A percentile compares a stretch with the other conserved stretches of the same genome.
Evolutionary conservation across 2,329 filamentous ascomycete genomes (phyloP).

Genomic region (Didymella glomerata): DNA sequence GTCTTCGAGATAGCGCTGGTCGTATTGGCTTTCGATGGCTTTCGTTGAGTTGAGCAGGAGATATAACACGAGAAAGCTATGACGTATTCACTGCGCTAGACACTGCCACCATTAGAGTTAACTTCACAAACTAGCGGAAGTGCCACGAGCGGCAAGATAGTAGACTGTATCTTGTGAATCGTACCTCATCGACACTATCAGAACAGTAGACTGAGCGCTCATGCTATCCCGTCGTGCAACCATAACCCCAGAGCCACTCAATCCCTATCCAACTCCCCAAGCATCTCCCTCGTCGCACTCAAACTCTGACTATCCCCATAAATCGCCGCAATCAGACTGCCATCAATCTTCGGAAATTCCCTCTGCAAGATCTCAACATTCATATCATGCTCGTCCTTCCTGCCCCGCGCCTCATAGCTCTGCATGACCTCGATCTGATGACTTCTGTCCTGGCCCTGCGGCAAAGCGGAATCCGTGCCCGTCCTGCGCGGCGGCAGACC

Average conservation of each 20-base stretch:
- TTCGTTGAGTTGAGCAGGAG: too few species aligned
- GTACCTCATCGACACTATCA: not conserved
- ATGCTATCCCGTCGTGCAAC: too few species aligned
- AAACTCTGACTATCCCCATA: slow-evolving; percentile 55
- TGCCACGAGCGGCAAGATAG: too few species aligned
- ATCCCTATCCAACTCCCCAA: slow-evolving; percentile 48
- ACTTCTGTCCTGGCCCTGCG: slow-evolving; percentile 51
- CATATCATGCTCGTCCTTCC: slow-evolving; percentile 51
- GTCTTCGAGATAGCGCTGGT: too few species aligned
- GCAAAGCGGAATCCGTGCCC: slow-evolving; percentile 51
- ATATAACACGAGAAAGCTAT: too few species aligned
- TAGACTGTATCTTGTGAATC: not conserved
- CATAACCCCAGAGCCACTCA: too few species aligned
- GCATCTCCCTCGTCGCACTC: slow-evolving; percentile 56
- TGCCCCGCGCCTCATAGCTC: slow-evolving; percentile 47
- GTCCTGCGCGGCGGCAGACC: slow-evolving; percentile 41
- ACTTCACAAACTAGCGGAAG: too few species aligned
- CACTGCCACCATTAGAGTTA: too few species aligned
- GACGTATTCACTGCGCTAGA: too few species aligned
- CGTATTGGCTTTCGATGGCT: too few species aligned
- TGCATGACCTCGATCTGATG: slow-evolving; percentile 57
- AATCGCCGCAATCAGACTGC: slow-evolving; percentile 56
- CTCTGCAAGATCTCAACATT: slow-evolving; percentile 54
- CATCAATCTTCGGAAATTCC: slow-evolving; percentile 57
- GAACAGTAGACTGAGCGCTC: too few species aligned